Evolutionary conservation across 345 rosid genomes (phyloP), one percentile per base, ranked within the genome.

Genomic region (Populus tremula): DNA sequence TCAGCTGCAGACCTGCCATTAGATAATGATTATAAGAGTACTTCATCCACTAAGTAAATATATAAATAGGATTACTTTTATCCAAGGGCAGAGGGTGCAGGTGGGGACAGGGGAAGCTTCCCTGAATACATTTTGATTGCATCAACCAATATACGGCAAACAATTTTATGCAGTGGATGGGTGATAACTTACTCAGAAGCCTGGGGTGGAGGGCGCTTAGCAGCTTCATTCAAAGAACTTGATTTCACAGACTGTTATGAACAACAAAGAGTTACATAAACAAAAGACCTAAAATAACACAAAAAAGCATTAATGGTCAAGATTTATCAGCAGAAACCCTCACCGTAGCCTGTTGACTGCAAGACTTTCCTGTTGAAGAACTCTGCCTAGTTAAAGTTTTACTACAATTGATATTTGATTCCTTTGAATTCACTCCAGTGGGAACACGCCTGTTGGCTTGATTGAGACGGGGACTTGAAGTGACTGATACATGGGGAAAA

Each of bases 1-100:
- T 91, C 90, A 43, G 67, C 79, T 73, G 82, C 79, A 77, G 82
- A 82, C 81, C 98, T 94, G 90, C 79, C 86, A 78, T n/a, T 38
- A 20, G 53, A 79, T 72, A 41, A 76, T 21, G 68, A 56, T 31
- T 59, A 9, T 4, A 36, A 20, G 3, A 29, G 50, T 18, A 35
- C 18, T 65, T 41, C 67, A 43, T 62, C 35, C 6, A 21, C 64
- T 45, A n/a, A 45, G 56, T 33, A 63, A 63, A 73, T 43, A 67
- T 49, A 39, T 41, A 11, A 6, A 2, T 31, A 33, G 39, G 62
- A 31, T 23, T 35, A 33, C 21, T 10, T 9, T 23, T 59, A n/a
- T 59, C 8, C 29, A n/a, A 59, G 5, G 63, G 64, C 13, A n/a
- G 64, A n/a, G 12, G 64, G 8, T 21, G 54, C 33, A 29, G 14